Evolutionary conservation across 306 rosid species (phyloP), one percentile per base, ranked within the genome.

Genomic region (Acacia acuminata): DNA sequence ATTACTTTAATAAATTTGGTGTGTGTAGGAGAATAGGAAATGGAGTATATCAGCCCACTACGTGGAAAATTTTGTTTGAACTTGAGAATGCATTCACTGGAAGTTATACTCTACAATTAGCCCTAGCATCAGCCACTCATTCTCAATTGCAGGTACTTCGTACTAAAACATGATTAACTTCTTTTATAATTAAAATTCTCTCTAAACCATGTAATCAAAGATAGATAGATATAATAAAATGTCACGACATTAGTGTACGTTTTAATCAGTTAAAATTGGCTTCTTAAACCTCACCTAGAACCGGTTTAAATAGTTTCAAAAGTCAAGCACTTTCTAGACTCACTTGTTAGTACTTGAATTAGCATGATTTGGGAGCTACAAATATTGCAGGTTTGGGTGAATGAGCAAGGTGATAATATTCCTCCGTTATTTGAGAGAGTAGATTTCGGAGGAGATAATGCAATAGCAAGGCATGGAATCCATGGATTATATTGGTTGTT

Each of bases 401-500:
- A 95, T 66, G 60, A 83, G 30, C 65, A 30, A 20, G 69, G 12
- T 0, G 42, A 30, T 5, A 1, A 40, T n/a, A 81, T 51, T 51
- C 20, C 43, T 0, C 82, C 89, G 3, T 78, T 84, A 47, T 88
- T 87, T 60, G 56, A 71, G 20, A 95, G 91, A 5, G 93, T 91
- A 19, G 34, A 36, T 15, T 83, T 93, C 5, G 98, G 98, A 38
- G 84, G 40, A 84, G 98, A 95, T 80, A 95, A 85, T 48, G 95
- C 99, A 14, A 95, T 95, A 38, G 98, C 98, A 15, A 90, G 99
- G 70, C 99, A 95, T 83, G 99, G 99, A 12, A 88, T 93, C 36
- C 96, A 95, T 82, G 99, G 99, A 5, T 83, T 93, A 79, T 82
- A 95, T 70, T 79, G 98, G 97, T 38, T 88, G 45, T 93, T 85